Evolutionary conservation across 257 asterid genomes (phyloP), one percentile per base, ranked within the genome.

Genomic region (Voacanga thouarsii): DNA sequence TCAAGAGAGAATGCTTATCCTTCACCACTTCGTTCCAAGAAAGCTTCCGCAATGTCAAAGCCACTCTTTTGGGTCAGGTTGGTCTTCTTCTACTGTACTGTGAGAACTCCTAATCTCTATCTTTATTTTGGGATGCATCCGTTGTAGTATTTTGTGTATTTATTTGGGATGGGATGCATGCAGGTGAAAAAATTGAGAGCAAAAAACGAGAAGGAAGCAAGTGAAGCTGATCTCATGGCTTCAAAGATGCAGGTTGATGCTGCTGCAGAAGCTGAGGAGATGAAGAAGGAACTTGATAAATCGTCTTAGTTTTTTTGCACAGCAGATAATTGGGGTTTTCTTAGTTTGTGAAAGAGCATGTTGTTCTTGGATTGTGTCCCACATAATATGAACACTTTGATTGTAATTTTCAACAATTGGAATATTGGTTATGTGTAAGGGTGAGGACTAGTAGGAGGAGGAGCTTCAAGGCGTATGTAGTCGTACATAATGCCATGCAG

Each of bases 401-500:
- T 47, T 47, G 6, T 8, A 5, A 7, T 1, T 11, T 47, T 7
- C 14, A 47, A 8, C 51, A 47, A 47, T 47, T 47, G 51, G 12
- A 47, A 47, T 10, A 47, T 47, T 47, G 51, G 51, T 47, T 47
- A 11, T 47, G 7, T 47, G 51, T 2, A 10, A 11, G 51, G 14
- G 51, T 0, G 51, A 47, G 19, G 61, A 51, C 49, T 41, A 5
- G 65, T 16, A 23, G 61, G 41, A 12, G 78, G 57, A 14, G 84
- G 84, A n/a, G 75, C 88, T 85, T 92, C 96, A 10, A 90, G 72
- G n/a, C 97, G 88, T 79, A 92, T 83, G 49, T 90, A 92, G 71
- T 92, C 97, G 77, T 92, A 92, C 96, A 92, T 89, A 67, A 92
- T 71, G 50, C 93, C 95, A 24, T 89, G 93, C 23, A 90, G 78